Evolutionary conservation across 1,284 basidiomycete genomes (phyloP).

Genomic region (Leucocoprinus gongylophorus): DNA sequence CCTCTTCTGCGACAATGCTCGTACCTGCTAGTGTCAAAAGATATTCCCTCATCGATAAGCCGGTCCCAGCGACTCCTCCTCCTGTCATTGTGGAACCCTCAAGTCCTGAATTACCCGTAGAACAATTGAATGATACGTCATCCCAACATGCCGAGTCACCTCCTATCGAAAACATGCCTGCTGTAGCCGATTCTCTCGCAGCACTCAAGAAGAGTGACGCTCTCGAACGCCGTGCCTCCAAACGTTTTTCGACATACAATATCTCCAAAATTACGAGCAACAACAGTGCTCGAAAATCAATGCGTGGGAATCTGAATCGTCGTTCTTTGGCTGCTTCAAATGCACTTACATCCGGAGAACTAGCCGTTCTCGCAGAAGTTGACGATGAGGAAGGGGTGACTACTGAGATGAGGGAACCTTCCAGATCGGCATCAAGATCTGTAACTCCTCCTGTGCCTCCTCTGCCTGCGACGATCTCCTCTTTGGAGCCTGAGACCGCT

Average conservation of each 20-base stretch:
- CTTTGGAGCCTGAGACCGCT: constrained; percentile 28
- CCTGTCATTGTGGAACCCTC: constrained; percentile 53
- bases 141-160: constrained; percentile 38
- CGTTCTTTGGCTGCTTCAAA: constrained; percentile 58
- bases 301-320: constrained; percentile 45
- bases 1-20: constrained; percentile 9
- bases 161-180: constrained; percentile 45
- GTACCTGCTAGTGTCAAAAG: constrained; percentile 62
- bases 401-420: constrained; percentile 18
- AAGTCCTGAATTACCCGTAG: constrained; percentile 30
- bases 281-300: constrained; percentile 41
- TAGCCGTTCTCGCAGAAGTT: constrained; percentile 63
- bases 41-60: constrained; percentile 69
- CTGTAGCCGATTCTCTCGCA: constrained; percentile 77
- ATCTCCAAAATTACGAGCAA: constrained; percentile 88
- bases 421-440: constrained; percentile 24
- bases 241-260: constrained; percentile 94
- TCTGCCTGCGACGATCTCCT: constrained; percentile 28
- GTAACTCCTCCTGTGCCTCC: constrained; percentile 45
- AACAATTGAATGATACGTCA: constrained; percentile 25
- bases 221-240: constrained; percentile 88
- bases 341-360: constrained; percentile 56
- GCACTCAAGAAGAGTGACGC: constrained; percentile 84
- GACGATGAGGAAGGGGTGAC: constrained; percentile 46
- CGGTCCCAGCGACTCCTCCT: constrained; percentile 35